Percentiles rank a stretch among this genome's conserved stretches.
Evolutionary conservation across 257 asterid genomes (phyloP).

Genomic region (Solanum sparsipilum): DNA sequence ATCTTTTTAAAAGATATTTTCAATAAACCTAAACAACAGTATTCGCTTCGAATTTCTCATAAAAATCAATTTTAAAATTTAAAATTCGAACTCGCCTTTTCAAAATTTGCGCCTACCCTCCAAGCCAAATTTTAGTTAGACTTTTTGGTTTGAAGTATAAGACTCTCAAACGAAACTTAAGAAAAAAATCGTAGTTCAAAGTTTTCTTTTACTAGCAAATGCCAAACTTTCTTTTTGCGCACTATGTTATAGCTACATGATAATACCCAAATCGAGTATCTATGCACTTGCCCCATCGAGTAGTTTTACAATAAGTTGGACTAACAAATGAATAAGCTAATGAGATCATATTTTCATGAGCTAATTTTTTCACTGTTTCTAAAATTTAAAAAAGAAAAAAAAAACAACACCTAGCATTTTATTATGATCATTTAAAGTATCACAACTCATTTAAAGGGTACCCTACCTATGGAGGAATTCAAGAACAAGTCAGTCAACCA

Average conservation of each 20-base stretch:
- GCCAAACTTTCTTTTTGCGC: neutral
- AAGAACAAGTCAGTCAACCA: neutral
- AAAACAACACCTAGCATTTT: neutral
- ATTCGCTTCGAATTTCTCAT: neutral
- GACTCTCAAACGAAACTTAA: neutral
- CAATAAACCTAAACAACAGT: neutral
- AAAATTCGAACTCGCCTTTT: neutral
- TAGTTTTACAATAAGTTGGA: neutral
- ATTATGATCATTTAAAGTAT: neutral
- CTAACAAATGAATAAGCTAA: neutral
- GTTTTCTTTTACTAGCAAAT: neutral
- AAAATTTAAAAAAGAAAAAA: neutral
- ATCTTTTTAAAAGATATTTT: neutral
- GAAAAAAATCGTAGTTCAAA: neutral
- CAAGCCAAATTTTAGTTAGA: neutral
- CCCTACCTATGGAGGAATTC: neutral
- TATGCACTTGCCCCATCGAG: neutral
- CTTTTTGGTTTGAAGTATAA: neutral
- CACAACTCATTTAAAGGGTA: neutral
- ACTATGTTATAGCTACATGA: neutral
- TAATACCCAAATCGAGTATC: neutral
- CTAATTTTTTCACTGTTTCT: neutral
- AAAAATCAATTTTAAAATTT: neutral
- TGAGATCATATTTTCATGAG: neutral
- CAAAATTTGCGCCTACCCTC: neutral